phyloP scores from a whole-genome alignment of 2,329 filamentous ascomycete species.

The Chaetomiaceae sp. region DNA sequence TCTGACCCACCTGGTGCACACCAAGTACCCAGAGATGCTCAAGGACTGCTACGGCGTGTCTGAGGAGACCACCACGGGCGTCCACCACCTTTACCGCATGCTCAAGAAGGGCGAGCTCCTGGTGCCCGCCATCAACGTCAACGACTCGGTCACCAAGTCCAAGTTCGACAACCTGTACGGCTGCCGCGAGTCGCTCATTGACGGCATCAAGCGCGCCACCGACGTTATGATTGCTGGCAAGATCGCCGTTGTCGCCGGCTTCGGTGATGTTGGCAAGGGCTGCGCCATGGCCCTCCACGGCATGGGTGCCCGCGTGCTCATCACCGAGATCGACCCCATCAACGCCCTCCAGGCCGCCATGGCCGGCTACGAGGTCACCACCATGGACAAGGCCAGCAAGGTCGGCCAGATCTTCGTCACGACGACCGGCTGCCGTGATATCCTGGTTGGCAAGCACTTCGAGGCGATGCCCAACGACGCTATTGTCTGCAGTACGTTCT shows the following conservation, averaged over 20 bases:
- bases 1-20: slow-evolving; percentile 91
- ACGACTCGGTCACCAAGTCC: slow-evolving; percentile 99
- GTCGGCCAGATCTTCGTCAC: slow-evolving; percentile 97
- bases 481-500: slow-evolving; percentile 85
- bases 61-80: slow-evolving; percentile 99
- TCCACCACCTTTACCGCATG: slow-evolving; percentile 99
- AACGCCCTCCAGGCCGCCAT: slow-evolving; percentile 99
- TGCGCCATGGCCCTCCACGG: slow-evolving; percentile 92
- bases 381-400: slow-evolving; percentile 90
- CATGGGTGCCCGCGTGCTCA: slow-evolving; percentile 94
- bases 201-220: slow-evolving; percentile 99
- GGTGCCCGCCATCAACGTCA: slow-evolving; percentile 97
- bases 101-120: slow-evolving; percentile 85
- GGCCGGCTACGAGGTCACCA: slow-evolving; percentile 92
- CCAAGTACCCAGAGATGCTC: slow-evolving; percentile 97
- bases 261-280: slow-evolving; percentile 98
- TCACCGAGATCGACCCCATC: slow-evolving; percentile 98
- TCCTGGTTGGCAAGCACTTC: slow-evolving; percentile 88
- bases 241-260: slow-evolving; percentile 95
- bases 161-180: slow-evolving; percentile 99
- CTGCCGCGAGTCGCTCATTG: slow-evolving; percentile 96
- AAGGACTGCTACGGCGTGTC: slow-evolving; percentile 98
- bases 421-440: slow-evolving; percentile 98
- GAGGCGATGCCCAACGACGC: slow-evolving; percentile 94
- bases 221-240: slow-evolving; percentile 99